Conservation (phyloP, 805 yeast genomes). For the Vanderwaltozyma yarrowii region DNA sequence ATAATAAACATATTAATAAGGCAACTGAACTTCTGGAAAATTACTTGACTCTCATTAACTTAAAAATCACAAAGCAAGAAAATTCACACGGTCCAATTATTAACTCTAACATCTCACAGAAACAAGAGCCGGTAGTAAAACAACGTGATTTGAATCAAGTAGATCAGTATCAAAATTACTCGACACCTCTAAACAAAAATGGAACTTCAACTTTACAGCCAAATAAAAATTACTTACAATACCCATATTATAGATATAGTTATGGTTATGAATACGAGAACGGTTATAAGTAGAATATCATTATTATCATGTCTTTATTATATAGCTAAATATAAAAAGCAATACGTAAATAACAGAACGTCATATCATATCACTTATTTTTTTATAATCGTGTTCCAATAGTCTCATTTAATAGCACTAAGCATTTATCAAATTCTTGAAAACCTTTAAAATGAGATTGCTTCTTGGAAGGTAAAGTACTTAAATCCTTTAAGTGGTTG, state of each 20-base stretch:
- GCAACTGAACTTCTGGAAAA: conserved; percentile 7
- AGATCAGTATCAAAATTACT: neutral
- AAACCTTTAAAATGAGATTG: conserved; percentile 5
- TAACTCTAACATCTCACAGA: neutral
- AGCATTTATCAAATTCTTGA: conserved; percentile 18
- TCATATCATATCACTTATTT: neutral
- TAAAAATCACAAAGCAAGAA: conserved; percentile 6
- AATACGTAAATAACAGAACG: no score
- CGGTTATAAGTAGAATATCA: no score
- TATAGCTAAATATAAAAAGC: neutral
- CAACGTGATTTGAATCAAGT: neutral
- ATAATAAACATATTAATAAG: conserved; percentile 5
- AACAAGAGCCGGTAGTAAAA: neutral
- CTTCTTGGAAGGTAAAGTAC: neutral
- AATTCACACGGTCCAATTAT: neutral
- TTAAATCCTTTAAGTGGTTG: conserved; percentile 7
- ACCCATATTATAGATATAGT: neutral
- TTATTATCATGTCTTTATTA: no score
- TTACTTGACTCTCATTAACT: conserved; percentile 3
- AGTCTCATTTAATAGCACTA: conserved; percentile 20
- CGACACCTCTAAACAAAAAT: neutral
- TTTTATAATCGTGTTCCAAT: conserved; percentile 16
- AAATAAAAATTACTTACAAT: neutral
- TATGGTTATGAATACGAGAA: neutral
- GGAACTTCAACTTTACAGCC: neutral